Base-by-base conservation (phyloP, 1,139 yeast genomes). In the Saccharomycopsis crataegensis region DNA sequence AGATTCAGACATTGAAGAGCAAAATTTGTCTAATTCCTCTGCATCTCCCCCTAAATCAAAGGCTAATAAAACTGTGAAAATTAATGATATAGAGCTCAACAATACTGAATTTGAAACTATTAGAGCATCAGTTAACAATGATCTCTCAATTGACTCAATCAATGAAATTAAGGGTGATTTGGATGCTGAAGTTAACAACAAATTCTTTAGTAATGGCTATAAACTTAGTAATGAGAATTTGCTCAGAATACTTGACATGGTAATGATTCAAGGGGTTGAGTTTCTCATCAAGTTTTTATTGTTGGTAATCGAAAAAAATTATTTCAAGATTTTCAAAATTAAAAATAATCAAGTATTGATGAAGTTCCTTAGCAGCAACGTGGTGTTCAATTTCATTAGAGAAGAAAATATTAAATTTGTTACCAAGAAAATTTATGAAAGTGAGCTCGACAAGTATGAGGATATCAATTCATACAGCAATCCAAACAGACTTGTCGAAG, bases 241-340 rank as follows among this genome's bases (percentile, higher is more conserved):
- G 34, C 46, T 57, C 11, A 49, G 45, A 42, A 48, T 57, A 22
- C 45, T 57, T 17, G 59, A 57, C 38, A 50, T 55, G 54, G 54
- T 52, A 17, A 34, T 57, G 33, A 40, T 57, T 32, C 52, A 57
- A 48, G 59, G 59, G 5, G 49, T 50, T n/a, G 59, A 57, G 47
- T 57, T 52, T 45, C 48, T 57, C 33, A 42, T 57, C 37, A 54
- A 57, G 34, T 52, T 57, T 40, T 31, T 57, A 16, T 45, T 57
- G 28, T 50, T 57, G 32, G 44, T 57, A 6, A 41, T 57, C 42
- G 54, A 57, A 46, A 57, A 57, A 28, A 57, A 57, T 42, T 57
- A 57, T 38, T 55, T 55, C 46, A 47, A 46, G 16, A 57, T 57
- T 16, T 55, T 57, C 43, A 49, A 55, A 41, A 47, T 57, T 8